A percentile compares a stretch with the other conserved stretches of the same genome.
phyloP scores from a whole-genome alignment of 2,329 filamentous ascomycete species.

The Colletotrichum gigasporum region DNA sequence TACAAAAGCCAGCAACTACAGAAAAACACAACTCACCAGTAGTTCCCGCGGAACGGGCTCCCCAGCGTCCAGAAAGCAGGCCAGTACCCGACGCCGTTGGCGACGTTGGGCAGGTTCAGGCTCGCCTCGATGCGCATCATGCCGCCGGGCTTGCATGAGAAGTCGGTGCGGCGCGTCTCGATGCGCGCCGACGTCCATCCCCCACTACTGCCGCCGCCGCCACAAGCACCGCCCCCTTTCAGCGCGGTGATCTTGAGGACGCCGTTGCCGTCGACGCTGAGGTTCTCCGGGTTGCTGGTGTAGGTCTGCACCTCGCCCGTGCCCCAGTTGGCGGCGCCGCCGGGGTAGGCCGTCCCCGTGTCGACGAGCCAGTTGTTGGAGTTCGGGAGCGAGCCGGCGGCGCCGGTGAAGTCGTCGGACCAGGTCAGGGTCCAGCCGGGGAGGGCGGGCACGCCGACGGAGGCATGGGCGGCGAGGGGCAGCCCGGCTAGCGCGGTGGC shows the following conservation, averaged over 20 bases:
- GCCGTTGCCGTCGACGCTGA: conserved; percentile 46
- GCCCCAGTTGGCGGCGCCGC: conserved; percentile 55
- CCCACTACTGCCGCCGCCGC: not conserved
- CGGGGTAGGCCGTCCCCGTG: conserved; percentile 54
- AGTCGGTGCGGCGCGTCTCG: conserved; percentile 47
- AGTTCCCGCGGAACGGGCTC: conserved; percentile 45
- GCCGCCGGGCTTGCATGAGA: conserved; percentile 42
- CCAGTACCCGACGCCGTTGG: conserved; percentile 50
- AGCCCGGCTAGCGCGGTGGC: not conserved
- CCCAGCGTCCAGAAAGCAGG: conserved; percentile 57
- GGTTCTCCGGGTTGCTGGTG: conserved; percentile 48
- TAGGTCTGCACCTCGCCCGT: conserved; percentile 50
- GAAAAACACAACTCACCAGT: conserved; percentile 31
- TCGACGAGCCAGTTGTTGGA: conserved; percentile 51
- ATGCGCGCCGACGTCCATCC: conserved; percentile 56
- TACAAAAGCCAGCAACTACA: too few species aligned
- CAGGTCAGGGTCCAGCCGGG: conserved; percentile 30
- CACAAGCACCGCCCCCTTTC: not conserved
- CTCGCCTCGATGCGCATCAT: conserved; percentile 48
- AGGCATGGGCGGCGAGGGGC: not conserved
- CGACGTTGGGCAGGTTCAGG: conserved; percentile 36
- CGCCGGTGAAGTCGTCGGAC: conserved; percentile 39
- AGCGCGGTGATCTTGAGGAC: conserved; percentile 6
- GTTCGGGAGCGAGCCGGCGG: conserved; percentile 12
- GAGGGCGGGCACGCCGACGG: conserved; percentile 11